phyloP scores from a whole-genome alignment of 495 filamentous ascomycete species.

The Parmelia sp. region DNA sequence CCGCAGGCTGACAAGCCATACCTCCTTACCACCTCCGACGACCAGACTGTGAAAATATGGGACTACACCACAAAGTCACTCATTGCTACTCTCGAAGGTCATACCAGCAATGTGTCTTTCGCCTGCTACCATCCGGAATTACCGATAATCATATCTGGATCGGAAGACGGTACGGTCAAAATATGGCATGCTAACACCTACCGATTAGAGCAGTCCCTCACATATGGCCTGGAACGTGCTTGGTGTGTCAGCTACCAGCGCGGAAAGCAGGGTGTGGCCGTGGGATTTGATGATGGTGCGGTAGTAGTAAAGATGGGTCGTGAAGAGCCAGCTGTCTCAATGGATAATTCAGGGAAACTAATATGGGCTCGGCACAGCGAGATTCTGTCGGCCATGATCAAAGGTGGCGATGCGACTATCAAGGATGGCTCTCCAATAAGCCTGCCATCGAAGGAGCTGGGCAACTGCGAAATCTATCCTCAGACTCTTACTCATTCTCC shows the following conservation, averaged over 20 bases:
- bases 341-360: conserved; percentile 92
- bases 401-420: conserved; percentile 71
- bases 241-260: conserved; percentile 97
- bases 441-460: conserved; percentile 87
- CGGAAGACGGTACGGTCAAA: conserved; percentile 94
- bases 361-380: conserved; percentile 94
- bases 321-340: conserved; percentile 94
- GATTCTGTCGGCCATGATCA: conserved; percentile 90
- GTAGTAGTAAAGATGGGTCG: conserved; percentile 97
- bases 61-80: conserved; percentile 97
- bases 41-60: conserved; percentile 91
- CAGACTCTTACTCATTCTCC: conserved; percentile 92
- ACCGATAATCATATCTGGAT: conserved; percentile 97
- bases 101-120: conserved; percentile 98
- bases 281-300: conserved; percentile 96
- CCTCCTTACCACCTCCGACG: conserved; percentile 91
- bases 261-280: conserved; percentile 85
- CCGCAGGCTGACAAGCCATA: conserved; percentile 96
- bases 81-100: conserved; percentile 93
- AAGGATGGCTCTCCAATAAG: conserved; percentile 86
- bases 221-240: conserved; percentile 89
- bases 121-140: conserved; percentile 97
- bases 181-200: conserved; percentile 99
- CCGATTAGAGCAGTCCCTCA: conserved; percentile 87
- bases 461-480: conserved; percentile 93